Base-by-base conservation (phyloP, 805 yeast genomes). In the Candida verbasci region DNA sequence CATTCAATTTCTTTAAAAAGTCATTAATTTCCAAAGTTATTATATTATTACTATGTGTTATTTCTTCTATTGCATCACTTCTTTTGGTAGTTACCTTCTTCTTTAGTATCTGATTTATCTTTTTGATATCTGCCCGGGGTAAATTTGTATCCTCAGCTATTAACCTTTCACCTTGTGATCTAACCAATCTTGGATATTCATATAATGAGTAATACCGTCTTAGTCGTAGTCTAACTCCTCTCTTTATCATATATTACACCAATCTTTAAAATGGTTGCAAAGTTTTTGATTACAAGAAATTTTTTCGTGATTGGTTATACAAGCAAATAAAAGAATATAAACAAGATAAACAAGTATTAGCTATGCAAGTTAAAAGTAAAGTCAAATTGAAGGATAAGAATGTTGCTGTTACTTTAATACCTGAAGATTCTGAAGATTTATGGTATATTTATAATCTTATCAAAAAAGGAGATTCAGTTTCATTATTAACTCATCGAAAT, bases 391-490 rank as follows among this genome's bases (percentile, higher is more conserved):
- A 74, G 44, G 86, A 81, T 45, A 65, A 71, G 34, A 71, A 82
- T 39, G 94, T 91, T 5, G 60, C 71, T 2, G 68, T 86, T 15
- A 70, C 84, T 0, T 56, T 91, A 15, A 63, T 78, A 3, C 89
- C 97, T 0, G 84, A 89, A 50, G 97, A 93, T 49, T 77, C 83
- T 32, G 97, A 91, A 49, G 98, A 91, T 56, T 67, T 93, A 42
- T 93, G 96, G 87, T 80, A 84, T 17, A 53, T 86, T 3, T 87
- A 87, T 65, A 93, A 91, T 52, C 64, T 93, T 17, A 69, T 93
- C 3, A 81, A 79, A 34, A 74, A 76, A 38, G 84, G 82, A 15
- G 97, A 93, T 60, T 80, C 76, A 44, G 69, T 91, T 4, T 76
- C 77, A 40, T 64, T 89, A 37, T 71, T 72, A 42, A 85, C 96